Evolutionary conservation across 1,284 basidiomycete genomes (phyloP).

Genomic region (Rhodotorula sp.): DNA sequence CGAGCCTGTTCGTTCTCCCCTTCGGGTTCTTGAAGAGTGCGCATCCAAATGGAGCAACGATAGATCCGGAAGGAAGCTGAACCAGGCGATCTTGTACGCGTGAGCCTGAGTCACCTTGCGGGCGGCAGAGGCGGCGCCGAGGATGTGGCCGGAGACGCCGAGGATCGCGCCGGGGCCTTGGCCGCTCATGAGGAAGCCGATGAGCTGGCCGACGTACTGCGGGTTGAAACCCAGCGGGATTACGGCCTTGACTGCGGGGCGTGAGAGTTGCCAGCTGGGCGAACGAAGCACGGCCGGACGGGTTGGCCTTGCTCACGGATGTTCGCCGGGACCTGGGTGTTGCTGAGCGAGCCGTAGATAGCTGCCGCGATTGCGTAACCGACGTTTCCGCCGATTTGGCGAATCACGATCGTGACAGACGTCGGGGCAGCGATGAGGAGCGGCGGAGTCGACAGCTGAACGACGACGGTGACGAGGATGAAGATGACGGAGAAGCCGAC

Average conservation of each 20-base stretch:
- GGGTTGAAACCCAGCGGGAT: slow-evolving; percentile 13
- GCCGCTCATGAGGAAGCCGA: slow-evolving; percentile 6
- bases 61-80: slow-evolving; percentile 16
- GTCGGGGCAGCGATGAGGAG: slow-evolving; percentile 22
- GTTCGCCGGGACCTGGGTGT: slow-evolving; percentile 7
- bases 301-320: not conserved
- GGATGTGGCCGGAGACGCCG: slow-evolving; percentile 5
- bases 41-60: slow-evolving; percentile 19
- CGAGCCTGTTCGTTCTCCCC: slow-evolving; percentile 20
- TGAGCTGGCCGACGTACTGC: not conserved
- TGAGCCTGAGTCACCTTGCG: slow-evolving; percentile 4
- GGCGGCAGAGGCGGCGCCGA: slow-evolving; percentile 7
- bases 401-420: not conserved
- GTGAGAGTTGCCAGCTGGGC: too few relatives aligned
- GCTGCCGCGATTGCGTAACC: slow-evolving; percentile 16
- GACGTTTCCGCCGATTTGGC: slow-evolving; percentile 19
- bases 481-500: slow-evolving; percentile 24
- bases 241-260: not conserved
- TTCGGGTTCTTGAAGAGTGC: slow-evolving; percentile 17
- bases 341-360: slow-evolving; percentile 11
- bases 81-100: slow-evolving; percentile 24
- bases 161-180: slow-evolving; percentile 5
- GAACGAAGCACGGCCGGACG: not conserved
- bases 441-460: slow-evolving; percentile 22
- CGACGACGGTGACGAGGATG: slow-evolving; percentile 18